phyloP scores from a whole-genome alignment of 179 eudicot genomes.

The Amaranthus tricolor region DNA sequence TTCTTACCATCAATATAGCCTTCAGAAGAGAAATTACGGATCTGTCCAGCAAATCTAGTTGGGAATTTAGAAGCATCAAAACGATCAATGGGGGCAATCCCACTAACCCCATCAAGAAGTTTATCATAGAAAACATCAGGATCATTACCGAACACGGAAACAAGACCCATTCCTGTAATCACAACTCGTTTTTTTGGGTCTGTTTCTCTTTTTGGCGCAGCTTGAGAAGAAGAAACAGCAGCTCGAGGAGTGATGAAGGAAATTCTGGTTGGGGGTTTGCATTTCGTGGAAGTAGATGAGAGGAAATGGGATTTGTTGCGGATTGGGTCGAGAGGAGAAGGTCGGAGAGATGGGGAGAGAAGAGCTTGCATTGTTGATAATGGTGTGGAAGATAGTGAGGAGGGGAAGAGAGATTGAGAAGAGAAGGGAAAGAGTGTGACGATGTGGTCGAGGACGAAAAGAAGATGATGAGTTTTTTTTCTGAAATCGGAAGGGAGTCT shows the following conservation, averaged over 20 bases:
- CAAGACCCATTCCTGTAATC: constrained; percentile 71
- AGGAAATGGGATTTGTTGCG: constrained; percentile 28
- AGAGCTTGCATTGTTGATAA: constrained; percentile 50
- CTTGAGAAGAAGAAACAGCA: constrained; percentile 18
- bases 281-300: constrained; percentile 2
- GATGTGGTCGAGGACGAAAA: constrained; percentile 2
- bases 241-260: constrained; percentile 33
- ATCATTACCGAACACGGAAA: constrained; percentile 78
- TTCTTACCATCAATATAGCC: constrained; percentile 83
- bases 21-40: constrained; percentile 53
- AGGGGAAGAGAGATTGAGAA: not conserved
- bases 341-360: constrained; percentile 42
- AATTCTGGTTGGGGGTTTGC: constrained; percentile 1
- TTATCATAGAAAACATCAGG: constrained; percentile 60
- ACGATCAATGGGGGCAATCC: constrained; percentile 59
- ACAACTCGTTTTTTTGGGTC: constrained; percentile 87
- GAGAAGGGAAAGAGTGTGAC: not conserved
- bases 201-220: constrained; percentile 58
- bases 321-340: constrained; percentile 45
- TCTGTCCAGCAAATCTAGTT: constrained; percentile 75
- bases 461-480: not conserved
- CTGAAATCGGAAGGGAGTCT: too few species aligned
- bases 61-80: constrained; percentile 81
- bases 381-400: not conserved
- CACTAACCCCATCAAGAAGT: constrained; percentile 68